These are phyloP conservation scores for Leishmania major DNA, from an alignment of 208 protist genomes.

Conservation along the genomic window DNA sequence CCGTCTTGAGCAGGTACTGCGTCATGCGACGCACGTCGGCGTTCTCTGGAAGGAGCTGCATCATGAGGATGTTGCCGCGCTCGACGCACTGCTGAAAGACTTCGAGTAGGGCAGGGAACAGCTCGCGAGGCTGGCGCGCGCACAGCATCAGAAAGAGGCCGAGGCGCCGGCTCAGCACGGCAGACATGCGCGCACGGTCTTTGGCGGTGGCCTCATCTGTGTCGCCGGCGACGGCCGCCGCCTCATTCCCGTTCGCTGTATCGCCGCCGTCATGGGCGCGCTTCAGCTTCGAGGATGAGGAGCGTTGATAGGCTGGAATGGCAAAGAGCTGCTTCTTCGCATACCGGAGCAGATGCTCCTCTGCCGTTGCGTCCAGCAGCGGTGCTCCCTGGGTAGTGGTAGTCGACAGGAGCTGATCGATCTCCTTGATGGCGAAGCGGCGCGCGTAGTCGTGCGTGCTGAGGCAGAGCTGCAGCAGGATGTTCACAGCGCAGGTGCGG, in stretches of 20 bases:
- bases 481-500: constrained; percentile 62
- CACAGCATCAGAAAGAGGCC: constrained; percentile 83
- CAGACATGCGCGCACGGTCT: constrained; percentile 29
- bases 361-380: constrained; percentile 48
- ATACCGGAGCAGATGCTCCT: constrained; percentile 63
- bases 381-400: constrained; percentile 9
- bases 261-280: constrained; percentile 22
- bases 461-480: constrained; percentile 61
- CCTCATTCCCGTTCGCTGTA: constrained; percentile 9
- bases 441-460: constrained; percentile 54
- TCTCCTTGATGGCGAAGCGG: constrained; percentile 56
- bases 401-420: constrained; percentile 46
- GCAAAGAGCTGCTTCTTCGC: constrained; percentile 67
- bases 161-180: constrained; percentile 56
- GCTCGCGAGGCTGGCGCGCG: constrained; percentile 60
- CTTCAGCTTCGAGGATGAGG: constrained; percentile 15
- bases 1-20: constrained; percentile 54
- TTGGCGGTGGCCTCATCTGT: constrained; percentile 32
- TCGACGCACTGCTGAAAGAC: constrained; percentile 72
- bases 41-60: constrained; percentile 54
- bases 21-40: constrained; percentile 63
- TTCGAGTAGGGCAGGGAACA: constrained; percentile 68
- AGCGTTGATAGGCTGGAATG: constrained; percentile 46
- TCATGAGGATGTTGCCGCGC: constrained; percentile 53
- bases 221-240: constrained; percentile 1